Evolutionary conservation across 495 filamentous ascomycete genomes (phyloP), one percentile per base, ranked within the genome.

Genomic region (Xylaria venustula): DNA sequence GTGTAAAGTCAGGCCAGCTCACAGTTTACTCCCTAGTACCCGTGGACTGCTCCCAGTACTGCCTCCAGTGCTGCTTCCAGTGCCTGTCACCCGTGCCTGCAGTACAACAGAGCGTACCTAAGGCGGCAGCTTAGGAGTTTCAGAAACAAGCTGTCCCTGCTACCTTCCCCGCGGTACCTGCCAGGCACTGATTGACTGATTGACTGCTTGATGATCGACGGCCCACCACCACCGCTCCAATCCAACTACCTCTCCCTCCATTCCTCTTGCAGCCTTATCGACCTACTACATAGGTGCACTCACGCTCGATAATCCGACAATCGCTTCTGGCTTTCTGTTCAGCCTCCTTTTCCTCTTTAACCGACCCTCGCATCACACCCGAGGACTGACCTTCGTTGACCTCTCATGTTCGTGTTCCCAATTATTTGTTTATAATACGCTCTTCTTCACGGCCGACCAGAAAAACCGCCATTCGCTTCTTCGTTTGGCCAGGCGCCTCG

Each of bases 371-470:
- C 26, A 52, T 40, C 25, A 41, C 12, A 32, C 20, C 14, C 46
- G 37, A 52, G 57, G 28, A 51, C 25, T 36, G 23, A 52, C 57
- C 11, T 45, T 60, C 47, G 22, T 52, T 60, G 28, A 60, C 34
- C 14, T 45, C 23, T 25, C 45, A n/a, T 34, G 5, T 11, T 34
- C 30, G 26, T 30, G 1, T 36, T 22, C 36, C 17, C 30, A 15
- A 8, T 47, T n/a, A 2, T 15, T 41, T 52, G 6, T 30, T 45
- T 20, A 9, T 34, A 42, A 19, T 20, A 25, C 8, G 3, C 22
- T 14, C 6, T 19, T 11, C 36, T 52, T 36, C 41, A 17, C 26
- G 47, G 37, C n/a, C 19, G 36, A 11, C 28, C 36, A 8, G 20
- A 41, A 41, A 15, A 44, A 14, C 46, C 11, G 25, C 8, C 19